Evolutionary conservation across 1,139 yeast species (phyloP).

Genomic region (Blastobotrys petasosporus): DNA sequence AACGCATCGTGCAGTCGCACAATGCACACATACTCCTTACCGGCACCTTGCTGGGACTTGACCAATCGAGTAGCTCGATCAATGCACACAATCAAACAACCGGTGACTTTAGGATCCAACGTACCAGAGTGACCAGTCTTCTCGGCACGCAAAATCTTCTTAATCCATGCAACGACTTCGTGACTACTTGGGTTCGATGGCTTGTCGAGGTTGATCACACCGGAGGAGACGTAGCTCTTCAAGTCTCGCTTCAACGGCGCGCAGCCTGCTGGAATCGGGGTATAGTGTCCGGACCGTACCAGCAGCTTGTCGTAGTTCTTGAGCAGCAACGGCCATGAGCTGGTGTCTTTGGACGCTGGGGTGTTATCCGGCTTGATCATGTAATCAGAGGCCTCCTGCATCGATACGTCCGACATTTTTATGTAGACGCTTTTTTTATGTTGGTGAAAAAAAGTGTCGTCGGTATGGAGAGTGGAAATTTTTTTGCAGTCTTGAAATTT

Average conservation of each 20-base stretch:
- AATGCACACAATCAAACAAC: constrained; percentile 91
- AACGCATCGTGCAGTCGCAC: constrained; percentile 92
- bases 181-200: constrained; percentile 97
- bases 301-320: constrained; percentile 90
- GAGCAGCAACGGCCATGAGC: constrained; percentile 91
- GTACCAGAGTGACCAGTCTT: constrained; percentile 99
- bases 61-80: constrained; percentile 98
- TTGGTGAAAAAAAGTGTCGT: constrained; percentile 7
- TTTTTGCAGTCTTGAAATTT: constrained; percentile 1
- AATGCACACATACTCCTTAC: constrained; percentile 98
- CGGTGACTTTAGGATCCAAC: constrained; percentile 94
- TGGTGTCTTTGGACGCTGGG: constrained; percentile 75
- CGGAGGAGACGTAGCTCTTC: constrained; percentile 82
- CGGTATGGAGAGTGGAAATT: constrained; percentile 2
- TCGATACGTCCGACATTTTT: constrained; percentile 26
- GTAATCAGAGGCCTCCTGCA: constrained; percentile 33
- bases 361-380: constrained; percentile 85
- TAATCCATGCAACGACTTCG: constrained; percentile 99
- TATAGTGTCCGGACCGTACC: constrained; percentile 93
- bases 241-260: constrained; percentile 93
- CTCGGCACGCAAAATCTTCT: constrained; percentile 89
- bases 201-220: constrained; percentile 95
- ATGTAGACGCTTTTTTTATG: background rate
- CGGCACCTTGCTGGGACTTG: constrained; percentile 99
- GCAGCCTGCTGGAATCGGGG: constrained; percentile 93